phyloP scores from a whole-genome alignment of 169 alveolate genomes.

The Perkinsus marinus region DNA sequence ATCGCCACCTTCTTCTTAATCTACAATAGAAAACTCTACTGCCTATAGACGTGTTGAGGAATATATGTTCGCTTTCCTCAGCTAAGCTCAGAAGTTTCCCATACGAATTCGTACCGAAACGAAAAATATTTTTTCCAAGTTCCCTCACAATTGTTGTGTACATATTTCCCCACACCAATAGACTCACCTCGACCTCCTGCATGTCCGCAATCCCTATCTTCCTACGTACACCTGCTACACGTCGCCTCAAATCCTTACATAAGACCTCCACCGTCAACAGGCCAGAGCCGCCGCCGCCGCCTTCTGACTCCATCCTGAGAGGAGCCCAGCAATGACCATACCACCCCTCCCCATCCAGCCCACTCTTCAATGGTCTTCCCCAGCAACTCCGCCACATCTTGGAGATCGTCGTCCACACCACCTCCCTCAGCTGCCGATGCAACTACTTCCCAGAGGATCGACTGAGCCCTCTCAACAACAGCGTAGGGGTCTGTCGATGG shows the following conservation, averaged over 20 bases:
- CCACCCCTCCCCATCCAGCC: neutral
- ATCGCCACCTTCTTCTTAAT: neutral
- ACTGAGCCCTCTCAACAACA: neutral
- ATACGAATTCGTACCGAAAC: too few species aligned
- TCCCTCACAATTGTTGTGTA: too few species aligned
- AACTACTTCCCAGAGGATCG: neutral
- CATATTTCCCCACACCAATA: too few species aligned
- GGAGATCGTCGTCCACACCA: neutral
- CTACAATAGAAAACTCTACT: neutral
- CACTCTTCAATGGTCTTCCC: neutral
- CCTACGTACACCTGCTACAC: neutral
- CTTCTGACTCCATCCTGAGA: neutral
- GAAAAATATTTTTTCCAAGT: too few species aligned
- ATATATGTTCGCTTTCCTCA: too few species aligned
- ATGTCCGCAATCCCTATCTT: neutral
- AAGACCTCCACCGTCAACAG: neutral
- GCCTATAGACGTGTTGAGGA: too few species aligned
- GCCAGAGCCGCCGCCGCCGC: too few species aligned
- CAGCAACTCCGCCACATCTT: neutral
- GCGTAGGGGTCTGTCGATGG: neutral
- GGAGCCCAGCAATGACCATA: too few species aligned
- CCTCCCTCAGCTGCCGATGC: neutral
- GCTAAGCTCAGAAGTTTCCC: too few species aligned
- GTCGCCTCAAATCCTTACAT: neutral
- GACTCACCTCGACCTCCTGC: neutral